A percentile compares a stretch with the other conserved stretches of the same genome.
Evolutionary conservation across 129 eudicot genomes (phyloP).

Genomic region (Flaveria brownii): DNA sequence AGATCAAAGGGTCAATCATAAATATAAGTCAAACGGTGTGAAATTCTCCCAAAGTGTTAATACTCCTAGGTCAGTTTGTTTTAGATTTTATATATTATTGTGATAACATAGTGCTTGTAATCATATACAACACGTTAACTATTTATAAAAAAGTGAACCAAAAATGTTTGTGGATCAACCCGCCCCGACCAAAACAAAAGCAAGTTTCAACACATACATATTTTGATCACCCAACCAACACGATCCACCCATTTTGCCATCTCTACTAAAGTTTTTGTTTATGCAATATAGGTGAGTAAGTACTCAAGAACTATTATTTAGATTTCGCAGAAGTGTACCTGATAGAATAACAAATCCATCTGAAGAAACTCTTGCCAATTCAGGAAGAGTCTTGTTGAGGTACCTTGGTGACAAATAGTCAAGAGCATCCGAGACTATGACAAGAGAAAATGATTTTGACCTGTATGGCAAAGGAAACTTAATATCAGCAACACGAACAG

Average conservation of each 20-base stretch:
- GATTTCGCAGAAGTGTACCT: slow-evolving; percentile 45
- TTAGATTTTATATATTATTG: not conserved
- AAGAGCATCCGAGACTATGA: slow-evolving; percentile 87
- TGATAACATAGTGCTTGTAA: not conserved
- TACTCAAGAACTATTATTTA: not conserved
- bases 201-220: not conserved
- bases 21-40: not conserved
- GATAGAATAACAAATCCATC: slow-evolving; percentile 87
- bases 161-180: not conserved
- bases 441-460: slow-evolving; percentile 83
- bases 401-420: slow-evolving; percentile 92
- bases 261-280: not conserved
- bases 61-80: not conserved
- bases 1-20: not conserved
- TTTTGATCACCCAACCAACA: not conserved
- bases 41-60: not conserved
- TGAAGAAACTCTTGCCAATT: slow-evolving; percentile 79
- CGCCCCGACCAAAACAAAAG: not conserved
- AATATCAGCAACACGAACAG: slow-evolving; percentile 89
- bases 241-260: not conserved
- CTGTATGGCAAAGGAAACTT: slow-evolving; percentile 87
- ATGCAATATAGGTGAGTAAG: not conserved
- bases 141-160: not conserved
- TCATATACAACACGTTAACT: not conserved
- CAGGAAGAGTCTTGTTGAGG: slow-evolving; percentile 90